These are phyloP conservation scores for Trichosanthes truncata DNA, from an alignment of 306 rosid genomes.

Conservation along the genomic window DNA sequence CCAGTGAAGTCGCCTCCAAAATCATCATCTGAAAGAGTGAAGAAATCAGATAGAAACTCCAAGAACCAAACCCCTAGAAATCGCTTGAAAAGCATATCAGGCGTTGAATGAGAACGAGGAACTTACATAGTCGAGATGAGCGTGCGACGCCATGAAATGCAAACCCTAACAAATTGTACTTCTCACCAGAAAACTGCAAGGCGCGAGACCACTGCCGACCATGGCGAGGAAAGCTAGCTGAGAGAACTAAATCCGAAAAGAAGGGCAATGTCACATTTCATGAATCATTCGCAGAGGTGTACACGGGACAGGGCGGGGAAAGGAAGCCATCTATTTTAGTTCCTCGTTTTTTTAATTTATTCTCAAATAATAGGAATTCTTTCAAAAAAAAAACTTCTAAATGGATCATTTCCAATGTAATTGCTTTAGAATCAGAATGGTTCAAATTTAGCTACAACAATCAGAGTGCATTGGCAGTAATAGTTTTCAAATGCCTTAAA, in stretches of 20 bases:
- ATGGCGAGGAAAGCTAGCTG: background rate
- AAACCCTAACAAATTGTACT: slow-evolving; percentile 15
- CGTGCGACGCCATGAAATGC: slow-evolving; percentile 29
- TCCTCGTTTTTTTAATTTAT: no score
- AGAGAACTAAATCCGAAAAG: background rate
- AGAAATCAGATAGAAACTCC: background rate
- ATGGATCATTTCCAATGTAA: no score
- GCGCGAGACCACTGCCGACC: background rate
- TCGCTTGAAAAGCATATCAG: background rate
- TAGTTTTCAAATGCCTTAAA: no score
- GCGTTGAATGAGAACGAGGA: background rate
- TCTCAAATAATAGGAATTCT: no score
- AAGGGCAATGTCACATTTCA: background rate
- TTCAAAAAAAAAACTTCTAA: no score
- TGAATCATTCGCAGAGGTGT: no score
- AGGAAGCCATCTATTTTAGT: no score
- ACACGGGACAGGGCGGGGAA: no score
- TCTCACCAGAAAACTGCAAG: background rate
- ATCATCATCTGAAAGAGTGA: slow-evolving; percentile 49
- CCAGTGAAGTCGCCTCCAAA: slow-evolving; percentile 63
- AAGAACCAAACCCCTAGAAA: background rate
- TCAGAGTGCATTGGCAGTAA: no score
- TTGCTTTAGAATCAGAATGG: no score
- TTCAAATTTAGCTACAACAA: no score
- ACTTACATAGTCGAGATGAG: slow-evolving; percentile 33